These are phyloP conservation scores for Podila epigama DNA, from an alignment of 192 early-diverging fungal species.

Conservation along the genomic window DNA sequence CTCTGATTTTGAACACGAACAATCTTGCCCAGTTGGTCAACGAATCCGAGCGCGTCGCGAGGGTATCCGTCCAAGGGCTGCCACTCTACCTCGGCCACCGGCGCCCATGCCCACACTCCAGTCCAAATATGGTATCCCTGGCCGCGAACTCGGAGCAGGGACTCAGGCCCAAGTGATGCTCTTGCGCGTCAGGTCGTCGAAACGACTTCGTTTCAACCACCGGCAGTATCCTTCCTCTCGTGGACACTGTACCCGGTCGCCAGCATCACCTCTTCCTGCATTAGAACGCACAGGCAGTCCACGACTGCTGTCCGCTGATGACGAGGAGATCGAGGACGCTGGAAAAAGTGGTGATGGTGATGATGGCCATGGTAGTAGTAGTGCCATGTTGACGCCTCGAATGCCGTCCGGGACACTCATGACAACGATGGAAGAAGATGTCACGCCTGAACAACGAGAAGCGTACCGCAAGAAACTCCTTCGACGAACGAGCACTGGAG, in stretches of 20 bases:
- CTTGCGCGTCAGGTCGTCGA: slow-evolving; percentile 25
- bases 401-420: slow-evolving; percentile 15
- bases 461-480: slow-evolving; percentile 28
- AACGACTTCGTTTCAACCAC: slow-evolving; percentile 1
- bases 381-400: slow-evolving; percentile 7
- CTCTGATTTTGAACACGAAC: slow-evolving; percentile 35
- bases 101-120: slow-evolving; percentile 23
- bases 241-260: background rate
- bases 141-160: slow-evolving; percentile 30
- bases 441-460: slow-evolving; percentile 38
- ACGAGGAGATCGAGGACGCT: too few species aligned
- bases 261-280: background rate
- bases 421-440: slow-evolving; percentile 34
- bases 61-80: background rate
- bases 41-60: slow-evolving; percentile 3
- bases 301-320: background rate
- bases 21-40: slow-evolving; percentile 20
- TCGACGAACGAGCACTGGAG: slow-evolving; percentile 14
- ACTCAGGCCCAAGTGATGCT: slow-evolving; percentile 45
- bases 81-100: slow-evolving; percentile 1
- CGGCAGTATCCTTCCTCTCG: background rate
- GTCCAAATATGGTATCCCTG: slow-evolving; percentile 41
- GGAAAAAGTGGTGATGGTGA: too few species aligned
- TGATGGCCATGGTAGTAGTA: background rate
- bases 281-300: background rate